Conservation (phyloP, 2,329 filamentous ascomycete genomes). For the Dryadomyces sulphureus region DNA sequence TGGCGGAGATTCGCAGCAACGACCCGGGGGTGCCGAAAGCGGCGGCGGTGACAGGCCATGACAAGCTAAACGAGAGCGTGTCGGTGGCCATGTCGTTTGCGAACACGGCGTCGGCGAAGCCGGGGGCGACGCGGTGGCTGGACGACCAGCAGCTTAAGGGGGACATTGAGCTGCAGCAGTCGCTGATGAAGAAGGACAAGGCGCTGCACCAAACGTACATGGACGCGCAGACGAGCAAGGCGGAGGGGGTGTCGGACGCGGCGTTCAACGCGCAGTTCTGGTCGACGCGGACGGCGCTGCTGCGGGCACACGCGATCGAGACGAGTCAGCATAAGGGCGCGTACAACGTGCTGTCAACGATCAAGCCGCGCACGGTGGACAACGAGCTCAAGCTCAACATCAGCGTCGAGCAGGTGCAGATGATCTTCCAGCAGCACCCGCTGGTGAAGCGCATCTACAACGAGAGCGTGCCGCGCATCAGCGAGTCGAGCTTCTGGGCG, state of each 20-base stretch:
- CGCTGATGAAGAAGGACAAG: slow-evolving; percentile 68
- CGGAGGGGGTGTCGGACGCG: slow-evolving; percentile 62
- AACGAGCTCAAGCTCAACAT: slow-evolving; percentile 63
- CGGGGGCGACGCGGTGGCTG: slow-evolving; percentile 52
- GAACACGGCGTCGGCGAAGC: slow-evolving; percentile 44
- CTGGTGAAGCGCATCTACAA: slow-evolving; percentile 84
- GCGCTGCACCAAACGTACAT: slow-evolving; percentile 71
- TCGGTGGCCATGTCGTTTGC: slow-evolving; percentile 68
- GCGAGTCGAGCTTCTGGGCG: slow-evolving; percentile 77
- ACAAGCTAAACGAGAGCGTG: slow-evolving; percentile 22
- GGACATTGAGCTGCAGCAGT: slow-evolving; percentile 75
- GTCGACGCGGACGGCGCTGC: slow-evolving; percentile 71
- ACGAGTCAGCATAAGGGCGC: slow-evolving; percentile 71
- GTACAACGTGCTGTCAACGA: slow-evolving; percentile 84
- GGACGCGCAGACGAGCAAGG: slow-evolving; percentile 70
- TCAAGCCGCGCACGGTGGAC: slow-evolving; percentile 67
- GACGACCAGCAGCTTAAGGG: slow-evolving; percentile 65
- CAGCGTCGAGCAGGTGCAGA: slow-evolving; percentile 78
- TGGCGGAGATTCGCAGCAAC: slow-evolving; percentile 50
- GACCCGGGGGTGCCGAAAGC: slow-evolving; percentile 28
- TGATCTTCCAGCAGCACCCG: slow-evolving; percentile 88
- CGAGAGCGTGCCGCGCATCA: slow-evolving; percentile 73
- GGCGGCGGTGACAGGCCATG: slow-evolving; percentile 21
- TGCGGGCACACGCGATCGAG: slow-evolving; percentile 85
- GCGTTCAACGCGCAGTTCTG: slow-evolving; percentile 91